Evolutionary conservation across 2,329 filamentous ascomycete species (phyloP).

Genomic region (Ophiostoma sp.): DNA sequence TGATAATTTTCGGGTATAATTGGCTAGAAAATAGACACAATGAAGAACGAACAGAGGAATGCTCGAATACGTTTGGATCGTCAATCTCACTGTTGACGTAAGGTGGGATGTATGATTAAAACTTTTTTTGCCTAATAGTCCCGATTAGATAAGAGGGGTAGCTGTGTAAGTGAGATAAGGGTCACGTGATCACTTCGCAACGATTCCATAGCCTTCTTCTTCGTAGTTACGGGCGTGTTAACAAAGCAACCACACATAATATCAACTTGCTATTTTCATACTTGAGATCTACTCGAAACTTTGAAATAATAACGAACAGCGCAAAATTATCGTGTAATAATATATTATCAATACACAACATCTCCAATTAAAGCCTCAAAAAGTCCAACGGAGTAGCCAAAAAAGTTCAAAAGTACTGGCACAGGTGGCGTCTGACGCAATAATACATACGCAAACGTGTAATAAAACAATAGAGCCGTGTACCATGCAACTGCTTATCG

Average conservation of each 20-base stretch:
- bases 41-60: not conserved
- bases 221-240: not conserved
- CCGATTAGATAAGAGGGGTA: slow-evolving; percentile 25
- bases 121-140: slow-evolving; percentile 20
- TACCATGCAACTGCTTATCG: too few relatives aligned
- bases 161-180: slow-evolving; percentile 4
- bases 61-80: not conserved
- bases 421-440: not conserved
- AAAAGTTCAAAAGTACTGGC: not conserved
- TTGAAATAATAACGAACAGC: too few relatives aligned
- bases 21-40: not conserved
- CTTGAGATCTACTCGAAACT: too few relatives aligned
- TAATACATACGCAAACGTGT: not conserved
- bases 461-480: too few relatives aligned
- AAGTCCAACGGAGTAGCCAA: not conserved
- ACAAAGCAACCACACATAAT: not conserved
- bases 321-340: not conserved
- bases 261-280: too few relatives aligned
- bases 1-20: not conserved
- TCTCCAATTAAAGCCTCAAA: not conserved
- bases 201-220: not conserved
- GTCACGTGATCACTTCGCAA: slow-evolving; percentile 40
- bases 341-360: not conserved
- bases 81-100: slow-evolving; percentile 3
- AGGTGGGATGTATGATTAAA: slow-evolving; percentile 19